These are phyloP conservation scores for Torulaspora franciscae DNA, from an alignment of 805 yeast species.

Conservation along the genomic window DNA sequence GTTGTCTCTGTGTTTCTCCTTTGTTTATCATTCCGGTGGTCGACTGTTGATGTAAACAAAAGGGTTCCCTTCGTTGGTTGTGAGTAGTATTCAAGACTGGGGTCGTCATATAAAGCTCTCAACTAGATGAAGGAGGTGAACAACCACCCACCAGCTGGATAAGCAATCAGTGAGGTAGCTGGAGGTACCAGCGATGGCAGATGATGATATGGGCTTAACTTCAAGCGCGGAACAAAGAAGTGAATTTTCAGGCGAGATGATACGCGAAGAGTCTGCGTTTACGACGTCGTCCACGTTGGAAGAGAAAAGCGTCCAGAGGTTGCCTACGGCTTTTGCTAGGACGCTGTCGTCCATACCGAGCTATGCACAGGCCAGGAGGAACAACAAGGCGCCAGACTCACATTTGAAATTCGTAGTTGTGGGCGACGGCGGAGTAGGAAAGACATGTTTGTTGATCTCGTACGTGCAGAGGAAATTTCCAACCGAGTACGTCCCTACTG, in stretches of 20 bases:
- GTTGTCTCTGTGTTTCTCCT: not conserved
- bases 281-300: conserved; percentile 13
- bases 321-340: conserved; percentile 24
- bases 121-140: not conserved
- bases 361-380: conserved; percentile 25
- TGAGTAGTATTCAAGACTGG: conserved; percentile 1
- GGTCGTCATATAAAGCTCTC: not conserved
- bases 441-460: conserved; percentile 64
- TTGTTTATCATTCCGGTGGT: not conserved
- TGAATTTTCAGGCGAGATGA: conserved; percentile 10
- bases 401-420: conserved; percentile 67
- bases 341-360: conserved; percentile 27
- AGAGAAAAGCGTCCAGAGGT: conserved; percentile 12
- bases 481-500: conserved; percentile 69
- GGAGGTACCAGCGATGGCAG: not conserved
- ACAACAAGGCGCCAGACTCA: conserved; percentile 33
- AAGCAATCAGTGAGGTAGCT: not conserved
- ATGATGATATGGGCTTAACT: not conserved
- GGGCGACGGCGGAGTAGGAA: conserved; percentile 92
- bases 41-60: conserved; percentile 3
- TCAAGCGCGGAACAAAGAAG: conserved; percentile 9
- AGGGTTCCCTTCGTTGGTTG: not conserved
- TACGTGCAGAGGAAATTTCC: conserved; percentile 67
- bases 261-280: conserved; percentile 12
- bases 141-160: not conserved